Percentiles rank a stretch among this genome's conserved stretches.
Conservation (phyloP, 2,329 filamentous ascomycete species). For the Botrytis medusae region DNA sequence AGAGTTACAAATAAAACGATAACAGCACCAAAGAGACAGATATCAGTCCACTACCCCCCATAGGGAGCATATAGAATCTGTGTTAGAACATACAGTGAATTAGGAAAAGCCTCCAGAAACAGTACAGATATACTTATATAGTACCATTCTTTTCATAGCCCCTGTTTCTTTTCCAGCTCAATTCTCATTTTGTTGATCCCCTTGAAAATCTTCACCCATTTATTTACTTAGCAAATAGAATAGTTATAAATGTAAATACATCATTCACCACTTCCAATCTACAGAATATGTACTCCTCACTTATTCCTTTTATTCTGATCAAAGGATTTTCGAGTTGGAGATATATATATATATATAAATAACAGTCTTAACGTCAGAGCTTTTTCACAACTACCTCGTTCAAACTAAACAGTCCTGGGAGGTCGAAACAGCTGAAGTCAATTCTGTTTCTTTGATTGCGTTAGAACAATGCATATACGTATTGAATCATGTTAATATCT, state of each 20-base stretch:
- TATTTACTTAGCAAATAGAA: not conserved
- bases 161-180: not conserved
- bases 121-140: too few relatives aligned
- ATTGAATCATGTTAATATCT: not conserved
- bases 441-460: not conserved
- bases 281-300: not conserved
- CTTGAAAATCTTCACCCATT: fast-evolving
- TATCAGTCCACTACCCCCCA: fast-evolving
- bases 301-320: fast-evolving
- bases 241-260: not conserved
- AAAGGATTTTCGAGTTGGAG: fast-evolving
- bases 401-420: too few relatives aligned
- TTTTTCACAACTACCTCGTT: not conserved
- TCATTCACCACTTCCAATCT: not conserved
- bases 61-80: fast-evolving
- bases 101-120: too few relatives aligned
- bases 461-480: not conserved
- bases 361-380: not conserved
- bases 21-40: fast-evolving
- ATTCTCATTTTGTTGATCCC: not conserved
- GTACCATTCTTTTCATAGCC: not conserved
- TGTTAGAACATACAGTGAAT: not conserved
- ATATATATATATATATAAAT: not conserved
- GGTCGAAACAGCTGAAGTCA: not conserved
- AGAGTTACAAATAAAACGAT: fast-evolving